Evolutionary conservation across 1,284 basidiomycete species (phyloP), one percentile per base, ranked within the genome.

Genomic region (Schizopora paradoxa): DNA sequence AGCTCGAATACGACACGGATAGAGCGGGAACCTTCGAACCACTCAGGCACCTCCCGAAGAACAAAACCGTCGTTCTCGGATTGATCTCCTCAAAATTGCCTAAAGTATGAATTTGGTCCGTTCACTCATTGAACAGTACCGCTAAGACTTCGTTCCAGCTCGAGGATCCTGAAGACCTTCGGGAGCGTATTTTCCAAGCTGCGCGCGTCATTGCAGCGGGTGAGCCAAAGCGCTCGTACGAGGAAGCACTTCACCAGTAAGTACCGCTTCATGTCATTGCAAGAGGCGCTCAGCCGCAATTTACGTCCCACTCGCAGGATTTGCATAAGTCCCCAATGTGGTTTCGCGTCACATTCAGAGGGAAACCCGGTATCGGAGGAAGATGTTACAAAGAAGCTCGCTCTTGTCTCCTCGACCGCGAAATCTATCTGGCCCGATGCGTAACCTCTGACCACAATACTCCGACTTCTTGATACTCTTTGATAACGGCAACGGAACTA

Each of bases 1-100:
- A 80, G 78, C 71, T 85, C 37, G 86, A 91, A 65, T 91, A 87
- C 61, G 88, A 91, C 59, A 83, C 82, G 13, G 72, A 75, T 45
- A 79, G 84, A 21, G 77, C 86, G 0, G 84, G 84, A 37, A 73
- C 77, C 48, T 89, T 90, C 56, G 70, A 74, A 56, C 82, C 84
- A 4, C 70, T 89, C 26, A 74, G 67, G 52, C 58, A 79, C 54
- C 68, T 91, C 11, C 86, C 88, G 0, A 65, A 66, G 23, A 68
- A 79, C 62, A 90, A 87, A 62, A 66, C 72, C 6, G 78, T 78
- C 36, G 80, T 91, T 6, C 69, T 91, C 13, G 88, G 88, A 8
- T 67, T 91, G 21, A 71, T 91, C 38, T 80, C 83, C 1, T 83
- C 79, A 23, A 91, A 91, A 64, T 73, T 77, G 54, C 66, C 79